Percentiles rank a stretch among this genome's conserved stretches.
Evolutionary conservation across 75 land plant species (phyloP).

Genomic region (Adiantum capillusveneris): DNA sequence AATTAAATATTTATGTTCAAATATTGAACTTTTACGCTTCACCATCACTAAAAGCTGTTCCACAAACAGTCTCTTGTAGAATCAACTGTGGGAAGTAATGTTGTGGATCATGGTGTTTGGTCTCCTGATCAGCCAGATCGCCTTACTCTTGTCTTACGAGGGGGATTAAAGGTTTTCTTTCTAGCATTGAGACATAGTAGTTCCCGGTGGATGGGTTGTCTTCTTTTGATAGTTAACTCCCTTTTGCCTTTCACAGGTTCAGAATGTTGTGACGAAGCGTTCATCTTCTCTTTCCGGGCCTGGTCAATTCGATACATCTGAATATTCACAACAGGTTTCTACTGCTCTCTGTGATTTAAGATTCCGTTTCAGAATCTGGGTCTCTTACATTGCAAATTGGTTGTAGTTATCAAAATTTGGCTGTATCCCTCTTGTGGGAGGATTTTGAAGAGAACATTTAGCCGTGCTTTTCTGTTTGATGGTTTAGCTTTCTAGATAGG

Average conservation of each 20-base stretch:
- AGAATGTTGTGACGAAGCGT: constrained; percentile 36
- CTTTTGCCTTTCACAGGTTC: constrained; percentile 14
- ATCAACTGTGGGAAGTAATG: constrained; percentile 31
- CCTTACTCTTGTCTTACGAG: constrained; percentile 15
- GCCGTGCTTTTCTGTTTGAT: too few relatives aligned
- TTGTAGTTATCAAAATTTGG: too few relatives aligned
- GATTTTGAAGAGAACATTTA: too few relatives aligned
- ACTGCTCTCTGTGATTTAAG: not conserved
- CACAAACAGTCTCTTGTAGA: constrained; percentile 29
- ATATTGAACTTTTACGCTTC: too few relatives aligned
- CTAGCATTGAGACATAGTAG: too few relatives aligned
- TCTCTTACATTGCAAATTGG: too few relatives aligned
- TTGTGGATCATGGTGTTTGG: constrained; percentile 17
- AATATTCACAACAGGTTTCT: constrained; percentile 35
- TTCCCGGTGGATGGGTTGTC: constrained; percentile 1
- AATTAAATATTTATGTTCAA: not conserved
- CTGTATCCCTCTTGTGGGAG: too few relatives aligned
- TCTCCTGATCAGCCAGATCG: constrained; percentile 29
- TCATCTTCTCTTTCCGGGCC: constrained; percentile 20
- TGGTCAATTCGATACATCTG: constrained; percentile 38
- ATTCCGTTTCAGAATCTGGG: not conserved
- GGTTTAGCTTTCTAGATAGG: too few relatives aligned
- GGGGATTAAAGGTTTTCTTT: constrained; percentile 24
- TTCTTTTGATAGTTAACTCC: not conserved
- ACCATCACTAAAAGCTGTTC: too few relatives aligned